These are phyloP conservation scores for Talaromyces trachyspermus DNA, from an alignment of 495 filamentous ascomycete genomes.

Conservation along the genomic window DNA sequence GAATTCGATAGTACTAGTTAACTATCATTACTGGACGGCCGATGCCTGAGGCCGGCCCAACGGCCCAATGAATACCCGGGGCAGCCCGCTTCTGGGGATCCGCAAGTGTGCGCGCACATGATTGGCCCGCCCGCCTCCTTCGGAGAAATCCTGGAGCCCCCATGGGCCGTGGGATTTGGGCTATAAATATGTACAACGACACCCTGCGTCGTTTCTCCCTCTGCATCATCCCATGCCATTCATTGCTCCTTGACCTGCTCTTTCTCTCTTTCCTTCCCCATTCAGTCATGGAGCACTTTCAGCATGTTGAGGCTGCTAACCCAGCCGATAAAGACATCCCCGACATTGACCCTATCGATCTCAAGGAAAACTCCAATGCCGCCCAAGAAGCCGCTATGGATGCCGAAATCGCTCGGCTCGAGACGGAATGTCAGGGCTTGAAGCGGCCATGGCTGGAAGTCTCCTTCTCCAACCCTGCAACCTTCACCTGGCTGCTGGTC, in stretches of 20 bases:
- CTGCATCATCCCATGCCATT: conserved; percentile 1
- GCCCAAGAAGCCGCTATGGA: conserved; percentile 31
- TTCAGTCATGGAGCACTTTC: conserved; percentile 19
- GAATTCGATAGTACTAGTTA: too few species aligned
- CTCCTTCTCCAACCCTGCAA: conserved; percentile 27
- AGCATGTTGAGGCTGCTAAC: conserved; percentile 22
- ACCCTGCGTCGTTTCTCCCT: too few species aligned
- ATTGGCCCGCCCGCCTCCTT: too few species aligned
- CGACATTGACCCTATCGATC: conserved; percentile 22
- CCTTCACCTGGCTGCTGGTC: conserved; percentile 54
- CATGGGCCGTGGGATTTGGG: too few species aligned
- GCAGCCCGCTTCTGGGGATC: too few species aligned
- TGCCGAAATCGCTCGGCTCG: conserved; percentile 26
- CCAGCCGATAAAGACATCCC: conserved; percentile 22
- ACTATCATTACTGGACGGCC: too few species aligned
- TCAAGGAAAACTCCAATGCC: conserved; percentile 19
- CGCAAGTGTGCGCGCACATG: too few species aligned
- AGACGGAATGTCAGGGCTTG: conserved; percentile 20
- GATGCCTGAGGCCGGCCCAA: too few species aligned
- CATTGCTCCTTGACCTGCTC: neutral
- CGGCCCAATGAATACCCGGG: too few species aligned
- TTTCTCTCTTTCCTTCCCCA: conserved; percentile 4
- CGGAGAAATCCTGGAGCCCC: too few species aligned
- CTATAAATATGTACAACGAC: too few species aligned
- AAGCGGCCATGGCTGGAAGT: conserved; percentile 25